Evolutionary conservation across 75 land plant species (phyloP).

Genomic region (Isoetes taiwanensis): DNA sequence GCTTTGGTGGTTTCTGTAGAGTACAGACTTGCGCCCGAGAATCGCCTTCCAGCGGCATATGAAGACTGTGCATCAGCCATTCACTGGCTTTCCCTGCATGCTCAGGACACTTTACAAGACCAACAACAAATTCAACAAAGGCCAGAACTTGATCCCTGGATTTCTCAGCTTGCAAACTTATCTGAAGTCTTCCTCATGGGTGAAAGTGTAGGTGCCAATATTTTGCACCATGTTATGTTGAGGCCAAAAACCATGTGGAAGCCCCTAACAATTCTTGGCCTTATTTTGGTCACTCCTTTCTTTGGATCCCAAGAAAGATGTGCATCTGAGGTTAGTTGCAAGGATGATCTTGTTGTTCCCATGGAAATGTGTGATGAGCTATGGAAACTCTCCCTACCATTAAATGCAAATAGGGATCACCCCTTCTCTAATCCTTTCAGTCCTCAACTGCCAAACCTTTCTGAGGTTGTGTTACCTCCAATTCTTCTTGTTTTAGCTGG

Average conservation of each 20-base stretch:
- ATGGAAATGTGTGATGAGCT: background rate
- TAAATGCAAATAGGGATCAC: background rate
- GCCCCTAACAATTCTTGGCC: background rate
- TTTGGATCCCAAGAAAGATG: background rate
- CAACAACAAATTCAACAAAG: too few species aligned
- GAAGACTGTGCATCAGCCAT: background rate
- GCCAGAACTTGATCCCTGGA: background rate
- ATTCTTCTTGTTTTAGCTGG: too few species aligned
- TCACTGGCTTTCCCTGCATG: background rate
- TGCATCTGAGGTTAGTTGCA: background rate
- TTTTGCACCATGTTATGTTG: background rate
- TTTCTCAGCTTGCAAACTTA: background rate
- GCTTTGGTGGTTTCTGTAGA: background rate
- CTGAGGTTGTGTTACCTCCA: too few species aligned
- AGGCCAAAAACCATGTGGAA: too few species aligned
- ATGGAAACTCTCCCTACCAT: background rate
- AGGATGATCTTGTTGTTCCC: background rate
- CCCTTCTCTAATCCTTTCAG: too few species aligned
- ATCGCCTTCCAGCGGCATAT: background rate
- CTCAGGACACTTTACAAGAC: background rate
- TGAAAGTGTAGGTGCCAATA: background rate
- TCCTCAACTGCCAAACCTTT: too few species aligned
- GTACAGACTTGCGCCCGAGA: slow-evolving; percentile 1
- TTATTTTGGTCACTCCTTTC: background rate
- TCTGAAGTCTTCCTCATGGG: background rate